Percentiles rank a stretch among this genome's conserved stretches.
These are phyloP conservation scores for Lithocarpus polystachyus DNA, from an alignment of 306 rosid genomes.

Conservation along the genomic window DNA sequence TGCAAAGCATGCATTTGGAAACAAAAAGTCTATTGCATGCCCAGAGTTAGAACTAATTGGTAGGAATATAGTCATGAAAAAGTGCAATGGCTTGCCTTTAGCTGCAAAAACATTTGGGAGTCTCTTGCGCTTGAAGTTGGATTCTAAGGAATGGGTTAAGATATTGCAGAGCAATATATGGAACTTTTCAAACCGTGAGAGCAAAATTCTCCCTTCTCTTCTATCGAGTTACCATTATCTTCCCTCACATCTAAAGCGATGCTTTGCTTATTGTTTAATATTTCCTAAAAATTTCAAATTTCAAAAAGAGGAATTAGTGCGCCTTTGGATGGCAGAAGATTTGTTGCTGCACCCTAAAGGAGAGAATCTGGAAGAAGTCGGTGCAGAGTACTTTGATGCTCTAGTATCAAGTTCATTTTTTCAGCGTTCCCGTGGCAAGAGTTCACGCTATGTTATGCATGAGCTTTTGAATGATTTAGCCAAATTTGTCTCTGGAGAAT, in stretches of 20 bases:
- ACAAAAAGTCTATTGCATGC: not conserved
- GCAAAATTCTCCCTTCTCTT: constrained; percentile 16
- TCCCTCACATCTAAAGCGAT: not conserved
- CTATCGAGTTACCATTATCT: constrained; percentile 16
- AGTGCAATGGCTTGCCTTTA: constrained; percentile 25
- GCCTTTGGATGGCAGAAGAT: constrained; percentile 31
- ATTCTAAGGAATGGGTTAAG: constrained; percentile 1
- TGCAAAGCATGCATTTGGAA: constrained; percentile 18
- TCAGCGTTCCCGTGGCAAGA: not conserved
- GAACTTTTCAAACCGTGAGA: constrained; percentile 3
- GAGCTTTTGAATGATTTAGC: constrained; percentile 28
- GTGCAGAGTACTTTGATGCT: constrained; percentile 7
- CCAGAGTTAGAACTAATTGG: constrained; percentile 10
- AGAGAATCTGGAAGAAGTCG: constrained; percentile 9
- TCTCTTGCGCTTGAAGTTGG: constrained; percentile 15
- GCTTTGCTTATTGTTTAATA: constrained; percentile 24
- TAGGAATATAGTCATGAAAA: constrained; percentile 12
- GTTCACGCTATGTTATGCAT: constrained; percentile 5
- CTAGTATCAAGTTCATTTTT: constrained; percentile 16
- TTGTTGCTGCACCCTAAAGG: not conserved
- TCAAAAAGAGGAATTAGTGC: not conserved
- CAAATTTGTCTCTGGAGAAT: constrained; percentile 9
- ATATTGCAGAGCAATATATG: constrained; percentile 11
- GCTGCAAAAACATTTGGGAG: constrained; percentile 32
- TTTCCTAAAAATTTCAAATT: constrained; percentile 15